These are phyloP conservation scores for Fusarium armeniacum DNA, from an alignment of 2,329 filamentous ascomycete species.

Conservation along the genomic window DNA sequence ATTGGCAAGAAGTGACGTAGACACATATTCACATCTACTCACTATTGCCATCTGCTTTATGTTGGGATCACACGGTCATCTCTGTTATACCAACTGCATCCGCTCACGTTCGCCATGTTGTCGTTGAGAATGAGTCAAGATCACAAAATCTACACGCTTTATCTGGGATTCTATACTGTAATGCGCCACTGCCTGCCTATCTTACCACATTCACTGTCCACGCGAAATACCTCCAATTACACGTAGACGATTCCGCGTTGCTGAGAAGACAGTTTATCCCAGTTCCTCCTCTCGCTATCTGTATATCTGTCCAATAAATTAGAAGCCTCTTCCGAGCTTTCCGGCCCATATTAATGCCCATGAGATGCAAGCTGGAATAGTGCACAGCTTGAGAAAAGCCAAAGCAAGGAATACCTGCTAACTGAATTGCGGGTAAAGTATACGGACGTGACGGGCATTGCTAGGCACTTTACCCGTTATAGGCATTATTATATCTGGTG, in stretches of 20 bases:
- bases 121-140: neutral
- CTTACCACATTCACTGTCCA: neutral
- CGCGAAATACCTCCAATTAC: neutral
- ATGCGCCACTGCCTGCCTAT: neutral
- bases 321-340: constrained; percentile 32
- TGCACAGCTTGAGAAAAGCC: constrained; percentile 2
- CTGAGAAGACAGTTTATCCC: neutral
- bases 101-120: neutral
- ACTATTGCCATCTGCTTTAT: no score
- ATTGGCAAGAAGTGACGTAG: neutral
- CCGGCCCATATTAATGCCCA: constrained; percentile 13
- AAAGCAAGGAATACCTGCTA: neutral
- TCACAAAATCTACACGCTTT: neutral
- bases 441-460: neutral
- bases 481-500: constrained; percentile 11
- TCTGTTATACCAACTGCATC: neutral
- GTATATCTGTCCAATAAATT: constrained; percentile 14
- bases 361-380: neutral
- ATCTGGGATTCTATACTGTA: neutral
- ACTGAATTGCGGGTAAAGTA: neutral
- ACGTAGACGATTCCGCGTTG: neutral
- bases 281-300: constrained; percentile 1
- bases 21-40: neutral
- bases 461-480: constrained; percentile 6
- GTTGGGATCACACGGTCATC: no score